Percentiles rank a stretch among this genome's conserved stretches.
These are phyloP conservation scores for Venturia asperata DNA, from an alignment of 2,329 filamentous ascomycete genomes.

Conservation along the genomic window DNA sequence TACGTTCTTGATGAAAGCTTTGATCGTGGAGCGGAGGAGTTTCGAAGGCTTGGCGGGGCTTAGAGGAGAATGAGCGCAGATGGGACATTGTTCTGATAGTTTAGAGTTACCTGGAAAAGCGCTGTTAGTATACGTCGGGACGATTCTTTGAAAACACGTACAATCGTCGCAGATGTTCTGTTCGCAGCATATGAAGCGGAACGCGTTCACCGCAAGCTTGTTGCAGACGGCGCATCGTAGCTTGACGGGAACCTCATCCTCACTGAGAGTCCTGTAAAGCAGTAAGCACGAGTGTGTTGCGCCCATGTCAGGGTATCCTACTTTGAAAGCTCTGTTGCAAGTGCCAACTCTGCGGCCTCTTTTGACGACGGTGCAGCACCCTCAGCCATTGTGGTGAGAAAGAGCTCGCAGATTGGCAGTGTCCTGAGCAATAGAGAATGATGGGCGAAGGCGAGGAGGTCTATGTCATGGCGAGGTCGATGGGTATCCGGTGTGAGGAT, in stretches of 20 bases:
- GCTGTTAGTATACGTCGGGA: conserved; percentile 1
- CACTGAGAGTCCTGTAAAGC: conserved; percentile 57
- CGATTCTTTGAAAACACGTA: conserved; percentile 40
- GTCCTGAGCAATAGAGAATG: neutral
- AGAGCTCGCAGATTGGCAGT: neutral
- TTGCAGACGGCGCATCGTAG: conserved; percentile 91
- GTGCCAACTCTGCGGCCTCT: conserved; percentile 3
- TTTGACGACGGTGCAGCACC: neutral
- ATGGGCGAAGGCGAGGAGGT: neutral
- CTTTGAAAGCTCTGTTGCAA: conserved; percentile 4
- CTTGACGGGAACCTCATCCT: conserved; percentile 90
- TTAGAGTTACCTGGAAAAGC: conserved; percentile 60
- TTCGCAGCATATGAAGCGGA: conserved; percentile 88
- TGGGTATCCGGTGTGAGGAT: neutral
- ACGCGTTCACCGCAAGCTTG: conserved; percentile 83
- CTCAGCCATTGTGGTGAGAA: conserved; percentile 2
- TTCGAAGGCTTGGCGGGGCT: conserved; percentile 85
- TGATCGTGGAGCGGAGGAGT: conserved; percentile 82
- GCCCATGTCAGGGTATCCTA: neutral
- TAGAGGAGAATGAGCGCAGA: conserved; percentile 87
- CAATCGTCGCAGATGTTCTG: conserved; percentile 88
- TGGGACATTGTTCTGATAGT: conserved; percentile 73
- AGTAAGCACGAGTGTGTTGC: neutral
- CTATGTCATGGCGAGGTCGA: neutral
- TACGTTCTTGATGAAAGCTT: conserved; percentile 81